Evolutionary conservation across 345 rosid genomes (phyloP), one percentile per base, ranked within the genome.

Genomic region (Moricandia arvensis): DNA sequence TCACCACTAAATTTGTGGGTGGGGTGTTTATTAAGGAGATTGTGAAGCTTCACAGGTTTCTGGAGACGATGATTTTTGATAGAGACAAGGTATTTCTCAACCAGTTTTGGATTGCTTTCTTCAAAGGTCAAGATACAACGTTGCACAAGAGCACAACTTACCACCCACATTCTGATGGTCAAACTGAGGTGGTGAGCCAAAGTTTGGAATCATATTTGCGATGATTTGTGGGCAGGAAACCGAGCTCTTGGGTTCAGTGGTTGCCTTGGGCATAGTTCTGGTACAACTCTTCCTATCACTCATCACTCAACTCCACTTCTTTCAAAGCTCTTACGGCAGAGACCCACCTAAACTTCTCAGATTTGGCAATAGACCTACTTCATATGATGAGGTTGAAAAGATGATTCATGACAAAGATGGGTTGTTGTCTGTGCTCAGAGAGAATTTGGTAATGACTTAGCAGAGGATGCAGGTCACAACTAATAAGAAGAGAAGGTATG

Each of bases 371-470:
- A 5, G 12, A 0, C 49, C 49, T 0, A 2, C 49, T 2, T n/a
- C 49, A 1, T 4, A 11, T 11, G n/a, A 4, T 0, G 49, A 12
- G 1, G 49, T 43, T 0, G 49, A 43, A 43, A 6, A 11, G 1
- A 43, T 43, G 49, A 2, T 12, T 2, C 43, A 7, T 13, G 8
- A 10, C 3, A 2, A 15, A 10, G 47, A 45, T 6, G 53, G 1
- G 0, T n/a, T 13, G 0, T 2, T 13, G 0, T 0, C 1, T 0
- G 16, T 13, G 6, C 17, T 45, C 0, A 17, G 51, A 4, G 51
- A 45, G 2, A 45, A 45, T 0, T n/a, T 45, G 7, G 16, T 4
- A 0, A 4, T 4, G 1, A 17, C 51, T 45, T 17, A n/a, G 0
- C 7, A 15, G 9, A 9, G 45, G 4, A 38, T 38, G 53, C 53